phyloP scores from a whole-genome alignment of 116 monocot genomes.

The Dioscorea cayenensis region DNA sequence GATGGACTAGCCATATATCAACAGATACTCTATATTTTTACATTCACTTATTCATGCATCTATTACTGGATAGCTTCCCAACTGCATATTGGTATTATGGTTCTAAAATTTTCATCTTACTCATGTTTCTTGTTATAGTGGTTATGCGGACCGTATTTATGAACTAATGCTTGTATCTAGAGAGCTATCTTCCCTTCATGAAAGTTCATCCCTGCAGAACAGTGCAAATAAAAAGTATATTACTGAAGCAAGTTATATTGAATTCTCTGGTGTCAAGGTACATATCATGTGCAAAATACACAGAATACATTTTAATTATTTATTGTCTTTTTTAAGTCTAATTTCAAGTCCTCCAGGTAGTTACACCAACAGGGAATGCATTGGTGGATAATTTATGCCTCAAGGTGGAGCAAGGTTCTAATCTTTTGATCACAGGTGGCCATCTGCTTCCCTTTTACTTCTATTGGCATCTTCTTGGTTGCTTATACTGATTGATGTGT shows the following conservation, averaged over 20 bases:
- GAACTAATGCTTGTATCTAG: constrained; percentile 72
- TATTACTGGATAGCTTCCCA: no score
- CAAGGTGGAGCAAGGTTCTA: constrained; percentile 77
- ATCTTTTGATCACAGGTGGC: constrained; percentile 95
- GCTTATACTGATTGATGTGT: no score
- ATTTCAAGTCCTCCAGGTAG: constrained; percentile 59
- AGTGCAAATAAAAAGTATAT: constrained; percentile 49
- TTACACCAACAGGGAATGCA: constrained; percentile 85
- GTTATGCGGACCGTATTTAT: constrained; percentile 94
- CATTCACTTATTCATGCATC: no score
- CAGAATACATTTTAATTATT: background rate
- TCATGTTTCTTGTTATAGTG: constrained; percentile 49
- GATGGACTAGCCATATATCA: no score
- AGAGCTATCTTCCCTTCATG: constrained; percentile 51
- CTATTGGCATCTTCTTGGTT: no score
- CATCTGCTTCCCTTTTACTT: background rate
- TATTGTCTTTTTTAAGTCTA: constrained; percentile 1
- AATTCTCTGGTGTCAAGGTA: constrained; percentile 93
- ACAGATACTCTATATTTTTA: no score
- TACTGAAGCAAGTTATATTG: constrained; percentile 85
- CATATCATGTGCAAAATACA: background rate
- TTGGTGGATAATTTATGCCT: constrained; percentile 83
- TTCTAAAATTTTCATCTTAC: background rate
- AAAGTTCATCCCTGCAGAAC: constrained; percentile 38
- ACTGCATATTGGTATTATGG: no score